Percentiles rank a stretch among this genome's conserved stretches.
Conservation (phyloP, 768 basidiomycete species). For the Lentinula detonsa region DNA sequence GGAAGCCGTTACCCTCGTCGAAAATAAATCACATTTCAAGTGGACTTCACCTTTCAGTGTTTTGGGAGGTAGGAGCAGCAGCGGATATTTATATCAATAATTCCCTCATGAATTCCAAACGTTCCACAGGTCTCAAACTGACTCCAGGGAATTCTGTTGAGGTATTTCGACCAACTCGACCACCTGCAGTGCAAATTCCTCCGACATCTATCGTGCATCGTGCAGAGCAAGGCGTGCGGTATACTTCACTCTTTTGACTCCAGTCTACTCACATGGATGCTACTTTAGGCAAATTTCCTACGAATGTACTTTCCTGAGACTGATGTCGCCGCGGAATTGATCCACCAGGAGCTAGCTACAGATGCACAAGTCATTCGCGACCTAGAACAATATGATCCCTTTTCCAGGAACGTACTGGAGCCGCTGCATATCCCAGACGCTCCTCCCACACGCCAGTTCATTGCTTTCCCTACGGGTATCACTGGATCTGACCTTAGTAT, state of each 20-base stretch:
- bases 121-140: constrained; percentile 1
- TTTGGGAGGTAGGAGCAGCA: constrained; percentile 19
- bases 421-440: constrained; percentile 23
- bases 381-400: constrained; percentile 50
- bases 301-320: constrained; percentile 67
- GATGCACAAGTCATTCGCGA: constrained; percentile 31
- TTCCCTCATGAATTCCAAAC: neutral
- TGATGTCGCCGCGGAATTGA: constrained; percentile 64
- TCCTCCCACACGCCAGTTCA: constrained; percentile 21
- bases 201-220: constrained; percentile 36
- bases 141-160: constrained; percentile 26
- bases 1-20: constrained; percentile 49
- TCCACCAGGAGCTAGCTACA: constrained; percentile 47
- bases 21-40: constrained; percentile 35
- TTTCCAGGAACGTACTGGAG: constrained; percentile 48
- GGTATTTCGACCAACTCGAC: constrained; percentile 56
- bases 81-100: neutral
- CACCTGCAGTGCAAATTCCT: constrained; percentile 23
- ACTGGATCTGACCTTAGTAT: constrained; percentile 54
- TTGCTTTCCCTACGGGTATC: constrained; percentile 64
- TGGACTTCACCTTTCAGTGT: constrained; percentile 44
- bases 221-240: constrained; percentile 61
- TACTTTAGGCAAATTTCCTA: constrained; percentile 59
- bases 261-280: neutral
- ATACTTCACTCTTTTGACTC: neutral